phyloP scores from a whole-genome alignment of 768 basidiomycete genomes.

The Kwoniella dendrophila region DNA sequence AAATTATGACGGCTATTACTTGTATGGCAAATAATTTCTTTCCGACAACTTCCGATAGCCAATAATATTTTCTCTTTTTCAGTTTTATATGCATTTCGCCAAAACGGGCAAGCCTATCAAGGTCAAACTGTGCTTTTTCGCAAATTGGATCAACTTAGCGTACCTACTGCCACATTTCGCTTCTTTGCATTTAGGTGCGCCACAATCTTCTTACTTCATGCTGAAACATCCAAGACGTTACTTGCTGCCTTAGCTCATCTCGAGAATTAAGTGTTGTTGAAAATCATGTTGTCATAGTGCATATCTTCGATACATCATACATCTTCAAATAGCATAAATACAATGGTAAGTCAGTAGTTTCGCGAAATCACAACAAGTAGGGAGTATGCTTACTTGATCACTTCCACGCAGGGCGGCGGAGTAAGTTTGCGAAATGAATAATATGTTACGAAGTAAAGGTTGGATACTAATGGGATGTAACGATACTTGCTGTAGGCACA shows the following conservation, averaged over 20 bases:
- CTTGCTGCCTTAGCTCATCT: too few species aligned
- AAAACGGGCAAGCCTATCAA: slow-evolving; percentile 7
- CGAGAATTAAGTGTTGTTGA: background rate
- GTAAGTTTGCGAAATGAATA: slow-evolving; percentile 13
- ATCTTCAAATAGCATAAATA: background rate
- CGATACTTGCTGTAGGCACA: slow-evolving; percentile 56
- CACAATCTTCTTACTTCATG: background rate
- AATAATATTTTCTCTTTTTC: slow-evolving; percentile 17
- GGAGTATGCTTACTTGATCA: background rate
- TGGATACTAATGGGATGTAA: background rate
- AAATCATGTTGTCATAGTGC: background rate
- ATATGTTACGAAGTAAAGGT: background rate
- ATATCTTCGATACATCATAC: background rate
- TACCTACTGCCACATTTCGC: too few species aligned
- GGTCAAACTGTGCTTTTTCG: too few species aligned
- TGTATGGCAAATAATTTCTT: slow-evolving; percentile 5
- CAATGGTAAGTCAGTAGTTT: slow-evolving; percentile 12
- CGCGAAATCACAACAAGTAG: background rate
- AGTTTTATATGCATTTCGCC: background rate
- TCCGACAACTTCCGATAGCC: slow-evolving; percentile 27
- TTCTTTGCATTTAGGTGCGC: too few species aligned
- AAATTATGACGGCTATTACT: slow-evolving; percentile 2
- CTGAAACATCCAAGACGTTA: background rate
- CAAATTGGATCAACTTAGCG: too few species aligned
- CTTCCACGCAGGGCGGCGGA: slow-evolving; percentile 27